Evolutionary conservation across 306 rosid genomes (phyloP), one percentile per base, ranked within the genome.

Genomic region (Glycine latifolia): DNA sequence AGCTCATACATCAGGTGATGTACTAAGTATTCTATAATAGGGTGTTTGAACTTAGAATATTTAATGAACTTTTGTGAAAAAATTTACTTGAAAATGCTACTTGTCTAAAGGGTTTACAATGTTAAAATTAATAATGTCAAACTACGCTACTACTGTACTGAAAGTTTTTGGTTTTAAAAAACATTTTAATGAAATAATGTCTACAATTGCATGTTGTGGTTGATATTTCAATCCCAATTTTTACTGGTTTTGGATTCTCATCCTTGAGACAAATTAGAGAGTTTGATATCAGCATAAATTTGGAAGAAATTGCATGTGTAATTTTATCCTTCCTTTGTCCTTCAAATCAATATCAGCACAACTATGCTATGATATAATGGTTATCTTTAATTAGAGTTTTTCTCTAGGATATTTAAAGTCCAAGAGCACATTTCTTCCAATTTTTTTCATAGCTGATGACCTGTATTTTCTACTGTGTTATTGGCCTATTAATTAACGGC

Each of bases 1-100:
- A 95, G 85, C 90, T 95, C 77, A 95, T 95, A 90, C 99, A 95
- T 85, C 99, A 95, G 97, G 99, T 93, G 79, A 87, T 60, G 76
- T 46, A 17, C 74, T 66, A 15, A 10, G 17, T 68, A 15, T 20
- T 15, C 53, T 69, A 10, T 17, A 69, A 9, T 69, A 14, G 16
- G 73, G 74, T 43, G 37, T 46, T 43, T 68, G 39, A 41, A n/a
- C 12, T 43, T 67, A 2, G 6, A 67, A 44, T 35, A 33, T 44
- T 67, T 69, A 17, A 10, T 17, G 47, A 17, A 46, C 9, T 17
- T 67, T 67, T 47, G 39, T 15, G 16, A 69, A 44, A 44, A 46
- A 0, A 14, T 14, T 9, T 3, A 69, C 37, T 39, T 17, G 55
- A 47, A 69, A 69, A 46, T 17, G 39, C 41, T 15, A 10, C 55